Percentiles rank a stretch among this genome's conserved stretches.
phyloP scores from a whole-genome alignment of 768 basidiomycete species.

The Leccinum aurantiacum region DNA sequence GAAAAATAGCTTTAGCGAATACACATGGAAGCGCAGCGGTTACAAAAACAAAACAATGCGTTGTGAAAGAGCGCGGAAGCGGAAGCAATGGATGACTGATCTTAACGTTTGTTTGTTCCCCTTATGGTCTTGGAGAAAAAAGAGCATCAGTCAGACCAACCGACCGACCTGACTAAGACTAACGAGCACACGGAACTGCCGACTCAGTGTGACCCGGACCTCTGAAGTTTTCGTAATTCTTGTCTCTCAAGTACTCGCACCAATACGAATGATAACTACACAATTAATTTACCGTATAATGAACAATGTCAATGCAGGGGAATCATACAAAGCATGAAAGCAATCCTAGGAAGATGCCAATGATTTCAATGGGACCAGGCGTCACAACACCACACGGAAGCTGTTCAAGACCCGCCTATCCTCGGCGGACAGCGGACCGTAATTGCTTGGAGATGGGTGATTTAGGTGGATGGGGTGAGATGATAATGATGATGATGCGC shows the following conservation, averaged over 20 bases:
- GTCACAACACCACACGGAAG: conserved; percentile 52
- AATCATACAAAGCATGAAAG: not conserved
- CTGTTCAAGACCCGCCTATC: conserved; percentile 58
- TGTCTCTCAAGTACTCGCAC: not conserved
- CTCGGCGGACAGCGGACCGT: conserved; percentile 50
- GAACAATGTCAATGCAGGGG: conserved; percentile 2
- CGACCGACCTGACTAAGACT: not conserved
- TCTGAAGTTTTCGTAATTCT: not conserved
- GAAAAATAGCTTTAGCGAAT: not conserved
- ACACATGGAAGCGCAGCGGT: not conserved
- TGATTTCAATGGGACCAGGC: conserved; percentile 2
- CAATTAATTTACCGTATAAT: conserved; percentile 4
- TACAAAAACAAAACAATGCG: not conserved
- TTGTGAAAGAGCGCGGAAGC: not conserved
- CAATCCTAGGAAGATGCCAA: not conserved
- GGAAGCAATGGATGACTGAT: not conserved
- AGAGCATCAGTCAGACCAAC: not conserved
- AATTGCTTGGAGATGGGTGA: conserved; percentile 28
- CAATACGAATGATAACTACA: not conserved
- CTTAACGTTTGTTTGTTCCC: not conserved
- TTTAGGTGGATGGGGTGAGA: conserved; percentile 21
- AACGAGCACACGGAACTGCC: not conserved
- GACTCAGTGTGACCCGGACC: not conserved
- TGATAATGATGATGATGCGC: not conserved
- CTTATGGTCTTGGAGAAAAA: not conserved